Base-by-base conservation (phyloP, 345 rosid genomes). In the Clarkia xantiana region DNA sequence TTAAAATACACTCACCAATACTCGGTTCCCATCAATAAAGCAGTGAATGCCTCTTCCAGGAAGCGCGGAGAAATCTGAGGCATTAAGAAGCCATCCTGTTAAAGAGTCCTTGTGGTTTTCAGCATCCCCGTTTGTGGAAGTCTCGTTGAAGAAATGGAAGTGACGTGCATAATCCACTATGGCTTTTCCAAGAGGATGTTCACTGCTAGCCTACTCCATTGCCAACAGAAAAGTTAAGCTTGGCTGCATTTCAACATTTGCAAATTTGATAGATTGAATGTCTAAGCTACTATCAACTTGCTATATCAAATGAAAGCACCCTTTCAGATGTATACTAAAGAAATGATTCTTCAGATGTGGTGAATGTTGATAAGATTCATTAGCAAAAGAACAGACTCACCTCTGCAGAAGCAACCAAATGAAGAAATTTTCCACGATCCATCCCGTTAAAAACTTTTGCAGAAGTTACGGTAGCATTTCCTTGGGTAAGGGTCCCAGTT, bases 401-500 rank as follows among this genome's bases (percentile, higher is more conserved):
- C 94, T 93, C 99, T 60, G 96, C 96, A 51, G 99, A 93, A 51
- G 99, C 99, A 58, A 84, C 94, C 67, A 87, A 73, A 41, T 68
- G 84, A 53, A 93, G 91, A 65, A 93, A 93, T 57, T 80, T 82
- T 55, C 96, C 99, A 18, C 90, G 95, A 56, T 80, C 81, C 95
- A 93, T 78, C 54, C 49, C 74, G 1, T 75, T 66, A 72, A 87
- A 87, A 58, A 82, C 78, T 66, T 84, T 87, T 53, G 86, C 86
- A 6, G 81, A 68, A 45, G 94, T 87, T 38, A 93, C 96, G 0
- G 79, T 74, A 52, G 99, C 95, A 67, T 82, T 87, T 38, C 96
- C 99, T 61, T 93, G 96, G 48, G 99, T 93, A 61, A 93, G 77
- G 45, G 96, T 93, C 17, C 99, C 99, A 42, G 99, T 93, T 71